Conservation (phyloP, 2,329 filamentous ascomycete genomes). For the Pseudovirgaria hyperparasitica region DNA sequence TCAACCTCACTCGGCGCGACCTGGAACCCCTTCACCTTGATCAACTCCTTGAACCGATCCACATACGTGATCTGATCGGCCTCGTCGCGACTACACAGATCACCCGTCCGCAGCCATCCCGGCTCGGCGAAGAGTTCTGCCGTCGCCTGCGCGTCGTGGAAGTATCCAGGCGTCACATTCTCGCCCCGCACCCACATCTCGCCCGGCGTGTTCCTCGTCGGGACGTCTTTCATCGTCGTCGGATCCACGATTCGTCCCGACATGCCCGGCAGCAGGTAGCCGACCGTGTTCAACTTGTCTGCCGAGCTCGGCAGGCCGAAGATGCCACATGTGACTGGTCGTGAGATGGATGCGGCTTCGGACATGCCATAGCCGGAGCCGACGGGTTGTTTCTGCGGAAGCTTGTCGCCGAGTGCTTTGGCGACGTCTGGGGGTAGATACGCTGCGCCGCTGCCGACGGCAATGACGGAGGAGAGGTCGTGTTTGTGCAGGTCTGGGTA, state of each 20-base stretch:
- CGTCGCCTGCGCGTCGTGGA: conserved; percentile 15
- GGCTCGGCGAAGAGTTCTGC: conserved; percentile 15
- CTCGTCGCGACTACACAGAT: conserved; percentile 16
- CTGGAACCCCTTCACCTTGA: conserved; percentile 37
- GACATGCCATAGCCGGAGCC: conserved; percentile 16
- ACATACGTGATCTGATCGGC: conserved; percentile 16
- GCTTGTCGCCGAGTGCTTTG: conserved; percentile 14
- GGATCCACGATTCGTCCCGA: conserved; percentile 16
- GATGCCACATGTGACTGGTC: conserved; percentile 11
- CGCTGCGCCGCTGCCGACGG: conserved; percentile 13
- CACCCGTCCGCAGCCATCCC: conserved; percentile 16
- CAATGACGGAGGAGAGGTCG: conserved; percentile 13
- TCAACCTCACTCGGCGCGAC: conserved; percentile 38
- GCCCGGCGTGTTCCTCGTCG: conserved; percentile 12
- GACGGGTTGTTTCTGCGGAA: conserved; percentile 14
- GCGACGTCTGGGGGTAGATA: conserved; percentile 18
- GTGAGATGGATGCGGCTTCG: conserved; percentile 17
- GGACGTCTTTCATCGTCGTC: conserved; percentile 13
- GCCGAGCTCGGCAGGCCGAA: conserved; percentile 15
- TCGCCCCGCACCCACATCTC: conserved; percentile 16
- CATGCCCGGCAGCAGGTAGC: conserved; percentile 17
- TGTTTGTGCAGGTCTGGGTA: conserved; percentile 15
- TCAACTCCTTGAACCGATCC: conserved; percentile 30
- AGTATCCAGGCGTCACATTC: conserved; percentile 19
- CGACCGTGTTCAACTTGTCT: conserved; percentile 13